Evolutionary conservation across 2,329 filamentous ascomycete species (phyloP), one percentile per base, ranked within the genome.

Genomic region (Lachnellula hyalina): DNA sequence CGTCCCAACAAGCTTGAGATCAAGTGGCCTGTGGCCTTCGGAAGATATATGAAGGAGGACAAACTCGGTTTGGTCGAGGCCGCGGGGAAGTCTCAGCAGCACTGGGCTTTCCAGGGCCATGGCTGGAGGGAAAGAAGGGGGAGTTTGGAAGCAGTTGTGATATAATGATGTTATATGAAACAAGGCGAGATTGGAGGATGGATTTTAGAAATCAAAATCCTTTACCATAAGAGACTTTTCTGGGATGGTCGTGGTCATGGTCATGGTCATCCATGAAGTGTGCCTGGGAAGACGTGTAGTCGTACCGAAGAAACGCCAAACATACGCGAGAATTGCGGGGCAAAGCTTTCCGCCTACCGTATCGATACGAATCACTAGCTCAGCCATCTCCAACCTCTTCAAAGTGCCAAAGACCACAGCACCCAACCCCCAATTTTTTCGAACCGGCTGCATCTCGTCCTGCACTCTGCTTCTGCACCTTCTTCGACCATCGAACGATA

Each of bases 1-100:
- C 32, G 86, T 90, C 35, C 80, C 87, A 35, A 86, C 75, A 32
- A 91, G 70, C 66, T 83, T 84, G 47, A 89, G 70, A 68, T 90
- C 85, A 32, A 90, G 72, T 1, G 78, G 76, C 54, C 36, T 74
- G 71, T 38, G 73, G 74, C 53, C 74, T 68, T 70, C 77, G 21
- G 78, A 72, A 2, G 75, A 74, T 54, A 84, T 78, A 63, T 87
- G 78, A 17, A 88, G 66, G 21, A 91, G 75, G 32, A 89, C 77
- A 60, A 79, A 83, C 15, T 74, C 71, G 47, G 75, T 73, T 46
- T 77, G 77, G 42, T 77, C 78, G 58, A 82, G 76, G 54, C 80
- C 79, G 42, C 84, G 77, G 55, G 78, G 74, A 60, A 90, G 74
- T 58, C 81, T 80, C 52, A 89, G 71, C 56, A 89, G 52, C 12